Conservation (phyloP, 2,329 filamentous ascomycete genomes). For the Colletotrichum salicis region DNA sequence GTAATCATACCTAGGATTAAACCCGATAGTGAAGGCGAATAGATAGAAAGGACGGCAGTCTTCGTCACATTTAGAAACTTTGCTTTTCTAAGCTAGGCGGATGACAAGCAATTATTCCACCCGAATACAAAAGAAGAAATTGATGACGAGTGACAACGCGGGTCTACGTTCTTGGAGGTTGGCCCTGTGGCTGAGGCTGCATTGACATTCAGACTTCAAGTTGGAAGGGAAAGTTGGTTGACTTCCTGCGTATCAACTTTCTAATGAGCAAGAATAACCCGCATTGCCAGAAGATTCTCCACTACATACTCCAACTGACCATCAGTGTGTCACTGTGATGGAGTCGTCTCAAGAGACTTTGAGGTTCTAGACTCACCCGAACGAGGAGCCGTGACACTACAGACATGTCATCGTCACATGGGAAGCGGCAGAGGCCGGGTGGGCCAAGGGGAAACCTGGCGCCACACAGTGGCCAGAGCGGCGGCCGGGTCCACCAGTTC, state of each 20-base stretch:
- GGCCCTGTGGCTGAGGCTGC: neutral
- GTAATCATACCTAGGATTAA: no score
- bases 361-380: slow-evolving; percentile 17
- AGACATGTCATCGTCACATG: slow-evolving; percentile 32
- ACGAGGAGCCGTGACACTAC: slow-evolving; percentile 4
- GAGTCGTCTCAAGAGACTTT: slow-evolving; percentile 2
- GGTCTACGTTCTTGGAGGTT: neutral
- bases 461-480: slow-evolving; percentile 27
- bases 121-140: no score
- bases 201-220: neutral
- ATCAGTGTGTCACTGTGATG: neutral
- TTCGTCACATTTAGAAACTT: no score
- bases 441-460: slow-evolving; percentile 11
- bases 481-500: neutral
- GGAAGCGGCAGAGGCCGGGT: slow-evolving; percentile 16
- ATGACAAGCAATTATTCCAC: no score
- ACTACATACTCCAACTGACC: neutral
- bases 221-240: no score
- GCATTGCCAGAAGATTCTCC: neutral
- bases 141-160: no score
- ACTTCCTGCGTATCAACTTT: no score
- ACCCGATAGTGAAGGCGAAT: no score
- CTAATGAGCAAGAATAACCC: no score
- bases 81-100: no score
- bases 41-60: no score